These are phyloP conservation scores for Beverwykella pulmonaria DNA, from an alignment of 495 filamentous ascomycete species.

Conservation along the genomic window DNA sequence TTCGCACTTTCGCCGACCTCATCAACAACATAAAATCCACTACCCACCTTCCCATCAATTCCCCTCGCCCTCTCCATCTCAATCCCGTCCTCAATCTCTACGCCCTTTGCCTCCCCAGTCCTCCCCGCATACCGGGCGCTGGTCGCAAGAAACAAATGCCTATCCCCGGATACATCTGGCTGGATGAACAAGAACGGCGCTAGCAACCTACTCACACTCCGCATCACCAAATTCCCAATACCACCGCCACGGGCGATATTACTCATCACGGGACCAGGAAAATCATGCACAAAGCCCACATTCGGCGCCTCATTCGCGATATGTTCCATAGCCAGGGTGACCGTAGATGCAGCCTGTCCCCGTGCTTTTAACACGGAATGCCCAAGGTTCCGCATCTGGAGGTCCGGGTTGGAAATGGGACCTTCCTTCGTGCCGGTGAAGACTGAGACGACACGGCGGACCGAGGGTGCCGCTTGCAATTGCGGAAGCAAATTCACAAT, in stretches of 20 bases:
- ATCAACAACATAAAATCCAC: conserved; percentile 22
- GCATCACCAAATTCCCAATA: neutral
- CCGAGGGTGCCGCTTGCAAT: conserved; percentile 41
- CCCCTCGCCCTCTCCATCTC: conserved; percentile 7
- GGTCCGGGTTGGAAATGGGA: conserved; percentile 52
- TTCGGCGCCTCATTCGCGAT: conserved; percentile 52
- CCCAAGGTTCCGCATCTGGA: conserved; percentile 42
- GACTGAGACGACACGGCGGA: conserved; percentile 62
- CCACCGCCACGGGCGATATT: conserved; percentile 44
- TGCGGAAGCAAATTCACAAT: conserved; percentile 63
- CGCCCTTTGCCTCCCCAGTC: neutral
- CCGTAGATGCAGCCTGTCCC: conserved; percentile 54
- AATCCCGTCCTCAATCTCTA: neutral
- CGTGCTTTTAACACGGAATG: conserved; percentile 42
- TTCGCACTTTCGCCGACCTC: conserved; percentile 16
- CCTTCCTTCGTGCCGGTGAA: conserved; percentile 58
- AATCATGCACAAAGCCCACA: conserved; percentile 62
- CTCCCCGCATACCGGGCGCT: conserved; percentile 9
- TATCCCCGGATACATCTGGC: conserved; percentile 54
- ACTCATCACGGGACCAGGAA: conserved; percentile 55
- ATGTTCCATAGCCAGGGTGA: conserved; percentile 55
- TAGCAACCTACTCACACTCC: conserved; percentile 26
- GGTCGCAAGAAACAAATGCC: conserved; percentile 55
- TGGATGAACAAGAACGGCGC: conserved; percentile 44
- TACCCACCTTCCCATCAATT: conserved; percentile 22